Conservation (phyloP, 441 rosid genomes). For the Flueggea neowawraea region DNA sequence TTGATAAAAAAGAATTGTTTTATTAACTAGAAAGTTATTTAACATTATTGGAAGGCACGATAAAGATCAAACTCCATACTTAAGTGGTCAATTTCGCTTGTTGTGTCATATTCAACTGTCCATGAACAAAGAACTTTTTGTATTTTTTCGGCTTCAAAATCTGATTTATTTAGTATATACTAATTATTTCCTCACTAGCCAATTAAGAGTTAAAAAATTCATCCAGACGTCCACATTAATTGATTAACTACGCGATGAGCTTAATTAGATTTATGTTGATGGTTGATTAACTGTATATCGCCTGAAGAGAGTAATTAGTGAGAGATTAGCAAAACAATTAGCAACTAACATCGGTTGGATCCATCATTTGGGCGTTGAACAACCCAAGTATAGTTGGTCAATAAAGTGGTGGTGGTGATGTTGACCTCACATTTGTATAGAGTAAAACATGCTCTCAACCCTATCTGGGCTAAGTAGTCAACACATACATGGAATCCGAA, state of each 20-base stretch:
- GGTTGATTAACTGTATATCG: not conserved
- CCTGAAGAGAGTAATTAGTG: not conserved
- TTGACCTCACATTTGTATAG: constrained; percentile 6
- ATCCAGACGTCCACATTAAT: too few species aligned
- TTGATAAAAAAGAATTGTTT: constrained; percentile 4
- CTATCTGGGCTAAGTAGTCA: constrained; percentile 2
- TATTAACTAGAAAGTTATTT: constrained; percentile 37
- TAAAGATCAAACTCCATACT: constrained; percentile 20
- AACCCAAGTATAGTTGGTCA: constrained; percentile 17
- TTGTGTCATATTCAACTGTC: constrained; percentile 26
- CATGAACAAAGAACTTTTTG: not conserved
- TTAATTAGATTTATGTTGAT: too few species aligned
- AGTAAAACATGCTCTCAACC: not conserved
- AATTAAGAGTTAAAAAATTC: too few species aligned
- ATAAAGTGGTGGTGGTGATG: constrained; percentile 11
- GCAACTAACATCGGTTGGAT: constrained; percentile 4
- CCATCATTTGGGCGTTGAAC: constrained; percentile 23
- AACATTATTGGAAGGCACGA: constrained; percentile 33
- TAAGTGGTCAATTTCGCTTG: constrained; percentile 13
- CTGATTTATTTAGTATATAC: not conserved
- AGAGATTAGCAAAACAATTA: not conserved
- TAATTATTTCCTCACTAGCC: too few species aligned
- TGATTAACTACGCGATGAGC: too few species aligned
- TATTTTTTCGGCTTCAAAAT: not conserved
- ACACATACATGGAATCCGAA: not conserved